Evolutionary conservation across 768 basidiomycete species (phyloP), one percentile per base, ranked within the genome.

Genomic region (Hypsizygus marmoreus): DNA sequence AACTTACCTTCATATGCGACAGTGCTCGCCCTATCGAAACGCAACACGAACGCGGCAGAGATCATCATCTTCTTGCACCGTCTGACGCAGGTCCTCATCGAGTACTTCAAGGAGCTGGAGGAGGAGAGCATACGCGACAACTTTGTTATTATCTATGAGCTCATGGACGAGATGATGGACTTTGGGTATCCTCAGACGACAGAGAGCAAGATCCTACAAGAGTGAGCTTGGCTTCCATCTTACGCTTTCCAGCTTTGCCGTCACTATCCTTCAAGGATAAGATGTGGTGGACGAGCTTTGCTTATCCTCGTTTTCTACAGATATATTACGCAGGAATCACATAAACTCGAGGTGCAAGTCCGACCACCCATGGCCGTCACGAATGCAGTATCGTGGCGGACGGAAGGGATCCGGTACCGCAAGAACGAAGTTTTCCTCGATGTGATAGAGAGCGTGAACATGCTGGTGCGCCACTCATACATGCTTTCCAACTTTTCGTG

Each of bases 91-190:
- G 95, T 98, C 5, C 77, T 99, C 45, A 80, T 95, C 42, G 97
- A 98, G 63, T 99, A 99, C 76, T 99, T 99, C 78, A 99, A 98
- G 66, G 97, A 98, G 64, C 84, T 98, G 29, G 97, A 99, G 64
- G 97, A 98, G 62, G 97, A 99, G 73, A 95, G 92, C 37, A 98
- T 99, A 62, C 79, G 97, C 6, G 97, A 99, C 69, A 99, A 99
- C 62, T 99, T 99, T 62, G 97, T 99, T 30, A 97, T 99, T 63
- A 97, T 99, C 40, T 99, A 97, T 67, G 95, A 98, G 64, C 81
- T 98, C 43, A 80, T 99, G 74, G 95, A 98, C 60, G 97, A 99
- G 75, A 97, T 98, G 92, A 97, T 98, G 94, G 97, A 99, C 73
- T 99, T 97, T 69, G 97, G 97, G 6, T 97, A 88, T 64, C 95